Conservation (phyloP, 2,329 filamentous ascomycete species). For the Ceratocystis smalleyi region DNA sequence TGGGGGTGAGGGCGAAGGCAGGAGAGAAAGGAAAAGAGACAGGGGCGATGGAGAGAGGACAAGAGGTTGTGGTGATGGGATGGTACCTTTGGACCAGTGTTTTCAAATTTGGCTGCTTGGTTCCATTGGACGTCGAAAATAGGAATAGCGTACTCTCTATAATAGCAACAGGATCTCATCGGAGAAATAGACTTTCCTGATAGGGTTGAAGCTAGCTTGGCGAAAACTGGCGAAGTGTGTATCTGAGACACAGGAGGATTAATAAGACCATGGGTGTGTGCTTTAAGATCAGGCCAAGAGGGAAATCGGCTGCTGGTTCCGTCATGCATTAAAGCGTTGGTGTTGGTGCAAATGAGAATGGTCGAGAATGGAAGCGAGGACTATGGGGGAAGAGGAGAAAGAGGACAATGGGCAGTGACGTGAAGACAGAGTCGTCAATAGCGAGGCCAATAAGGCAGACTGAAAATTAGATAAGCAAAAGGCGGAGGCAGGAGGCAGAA, state of each 20-base stretch:
- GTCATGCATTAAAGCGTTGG: background rate
- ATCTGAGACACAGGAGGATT: conserved; percentile 5
- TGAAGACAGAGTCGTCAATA: too few relatives aligned
- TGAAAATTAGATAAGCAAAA: too few relatives aligned
- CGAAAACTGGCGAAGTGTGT: conserved; percentile 3
- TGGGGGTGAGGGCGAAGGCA: background rate
- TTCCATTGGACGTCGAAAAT: background rate
- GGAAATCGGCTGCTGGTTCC: background rate
- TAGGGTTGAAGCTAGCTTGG: background rate
- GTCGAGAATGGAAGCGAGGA: background rate
- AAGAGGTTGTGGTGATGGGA: background rate
- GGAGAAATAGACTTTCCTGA: conserved; percentile 1
- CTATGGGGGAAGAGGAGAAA: background rate
- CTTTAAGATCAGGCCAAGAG: conserved; percentile 1
- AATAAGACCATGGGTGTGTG: background rate
- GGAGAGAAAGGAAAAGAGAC: too few relatives aligned
- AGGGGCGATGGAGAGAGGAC: too few relatives aligned
- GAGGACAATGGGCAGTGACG: background rate
- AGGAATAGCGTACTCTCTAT: background rate
- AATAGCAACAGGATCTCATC: conserved; percentile 2
- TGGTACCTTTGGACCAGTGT: background rate
- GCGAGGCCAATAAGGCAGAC: too few relatives aligned
- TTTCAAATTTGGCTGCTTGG: background rate
- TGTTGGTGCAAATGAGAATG: too few relatives aligned
- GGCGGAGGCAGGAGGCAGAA: too few relatives aligned